A percentile compares a stretch with the other conserved stretches of the same genome.
phyloP scores from a whole-genome alignment of 1,139 yeast species.

The Spencermartinsiella ligniputridi region DNA sequence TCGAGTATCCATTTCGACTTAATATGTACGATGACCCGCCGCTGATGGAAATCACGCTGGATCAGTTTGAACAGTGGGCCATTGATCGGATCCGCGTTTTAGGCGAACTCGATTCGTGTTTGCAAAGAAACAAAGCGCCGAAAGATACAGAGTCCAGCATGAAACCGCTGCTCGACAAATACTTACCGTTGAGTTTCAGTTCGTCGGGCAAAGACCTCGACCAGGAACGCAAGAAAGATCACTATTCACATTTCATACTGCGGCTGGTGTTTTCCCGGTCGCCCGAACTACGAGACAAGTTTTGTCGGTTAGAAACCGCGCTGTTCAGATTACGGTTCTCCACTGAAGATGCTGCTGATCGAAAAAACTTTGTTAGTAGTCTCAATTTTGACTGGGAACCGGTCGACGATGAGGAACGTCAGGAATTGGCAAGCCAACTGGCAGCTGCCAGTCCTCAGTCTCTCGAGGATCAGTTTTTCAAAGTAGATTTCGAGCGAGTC shows the following conservation, averaged over 20 bases:
- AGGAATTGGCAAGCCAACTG: slow-evolving; percentile 46
- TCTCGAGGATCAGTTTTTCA: slow-evolving; percentile 41
- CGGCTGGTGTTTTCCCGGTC: slow-evolving; percentile 86
- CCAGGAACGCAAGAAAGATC: slow-evolving; percentile 76
- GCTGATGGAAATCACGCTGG: slow-evolving; percentile 75
- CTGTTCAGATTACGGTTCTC: slow-evolving; percentile 72
- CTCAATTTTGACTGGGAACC: slow-evolving; percentile 60
- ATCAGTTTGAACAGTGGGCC: slow-evolving; percentile 94
- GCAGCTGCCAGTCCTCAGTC: slow-evolving; percentile 36
- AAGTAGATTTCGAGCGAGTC: slow-evolving; percentile 83
- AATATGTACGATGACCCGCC: slow-evolving; percentile 77
- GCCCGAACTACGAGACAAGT: slow-evolving; percentile 75
- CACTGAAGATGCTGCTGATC: slow-evolving; percentile 63
- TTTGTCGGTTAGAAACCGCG: slow-evolving; percentile 67
- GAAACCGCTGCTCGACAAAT: slow-evolving; percentile 60
- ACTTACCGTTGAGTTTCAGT: slow-evolving; percentile 53
- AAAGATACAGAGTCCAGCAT: slow-evolving; percentile 63
- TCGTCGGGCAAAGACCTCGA: slow-evolving; percentile 17
- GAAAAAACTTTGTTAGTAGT: slow-evolving; percentile 58
- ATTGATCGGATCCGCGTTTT: slow-evolving; percentile 81
- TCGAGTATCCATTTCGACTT: slow-evolving; percentile 47
- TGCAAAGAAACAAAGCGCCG: slow-evolving; percentile 57
- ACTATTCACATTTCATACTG: slow-evolving; percentile 83
- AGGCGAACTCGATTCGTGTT: slow-evolving; percentile 75
- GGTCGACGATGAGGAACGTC: slow-evolving; percentile 60